These are phyloP conservation scores for Globisporangium solare DNA, from an alignment of 352 stramenopile genomes.

Conservation along the genomic window DNA sequence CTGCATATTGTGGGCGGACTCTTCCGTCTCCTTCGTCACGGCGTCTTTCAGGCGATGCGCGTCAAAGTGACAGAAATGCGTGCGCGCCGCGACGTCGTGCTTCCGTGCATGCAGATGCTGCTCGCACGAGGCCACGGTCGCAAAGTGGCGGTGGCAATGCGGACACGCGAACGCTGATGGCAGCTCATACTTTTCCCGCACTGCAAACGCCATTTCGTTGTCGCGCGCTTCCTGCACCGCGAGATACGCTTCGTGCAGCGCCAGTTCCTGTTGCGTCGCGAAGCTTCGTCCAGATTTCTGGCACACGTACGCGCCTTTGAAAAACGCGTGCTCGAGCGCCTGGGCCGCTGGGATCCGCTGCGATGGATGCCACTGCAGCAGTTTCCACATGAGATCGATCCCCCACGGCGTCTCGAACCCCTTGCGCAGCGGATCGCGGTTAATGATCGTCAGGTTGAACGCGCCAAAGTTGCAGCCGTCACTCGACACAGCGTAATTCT, in stretches of 20 bases:
- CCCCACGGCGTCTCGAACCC: slow-evolving; percentile 80
- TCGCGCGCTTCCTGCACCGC: slow-evolving; percentile 41
- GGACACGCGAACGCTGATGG: slow-evolving; percentile 50
- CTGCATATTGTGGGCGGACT: slow-evolving; percentile 1
- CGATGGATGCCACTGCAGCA: slow-evolving; percentile 91
- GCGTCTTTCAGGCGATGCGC: slow-evolving; percentile 18
- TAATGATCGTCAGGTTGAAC: slow-evolving; percentile 90
- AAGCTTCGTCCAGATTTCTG: slow-evolving; percentile 51
- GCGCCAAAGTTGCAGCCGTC: slow-evolving; percentile 84
- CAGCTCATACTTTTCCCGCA: slow-evolving; percentile 52
- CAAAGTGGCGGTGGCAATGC: slow-evolving; percentile 58
- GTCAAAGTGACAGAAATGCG: slow-evolving; percentile 64
- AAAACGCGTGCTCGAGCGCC: slow-evolving; percentile 85
- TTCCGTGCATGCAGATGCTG: slow-evolving; percentile 48
- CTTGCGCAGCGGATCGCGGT: slow-evolving; percentile 86
- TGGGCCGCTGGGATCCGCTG: slow-evolving; percentile 80
- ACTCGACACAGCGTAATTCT: slow-evolving; percentile 66
- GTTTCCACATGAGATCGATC: slow-evolving; percentile 91
- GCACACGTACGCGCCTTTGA: slow-evolving; percentile 76
- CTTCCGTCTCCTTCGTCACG: slow-evolving; percentile 17
- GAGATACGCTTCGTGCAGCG: slow-evolving; percentile 60
- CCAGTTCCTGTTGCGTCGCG: slow-evolving; percentile 55
- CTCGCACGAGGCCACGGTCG: slow-evolving; percentile 55
- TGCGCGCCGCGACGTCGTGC: slow-evolving; percentile 22
- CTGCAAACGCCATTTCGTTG: slow-evolving; percentile 43